Evolutionary conservation across 495 filamentous ascomycete genomes (phyloP).

Genomic region (Aspergillus bridgeri): DNA sequence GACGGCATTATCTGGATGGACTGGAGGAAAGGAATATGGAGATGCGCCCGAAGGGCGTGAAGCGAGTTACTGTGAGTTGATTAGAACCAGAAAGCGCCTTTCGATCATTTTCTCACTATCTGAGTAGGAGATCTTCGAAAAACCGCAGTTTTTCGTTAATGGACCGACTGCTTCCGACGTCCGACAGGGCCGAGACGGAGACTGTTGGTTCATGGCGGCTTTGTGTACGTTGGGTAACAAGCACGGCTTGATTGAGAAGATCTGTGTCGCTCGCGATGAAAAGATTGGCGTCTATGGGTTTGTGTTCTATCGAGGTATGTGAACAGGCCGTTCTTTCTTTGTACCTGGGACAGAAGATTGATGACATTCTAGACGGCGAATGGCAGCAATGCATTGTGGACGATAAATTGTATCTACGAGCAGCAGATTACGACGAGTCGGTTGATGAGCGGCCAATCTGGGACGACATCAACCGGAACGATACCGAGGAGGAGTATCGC

Average conservation of each 20-base stretch:
- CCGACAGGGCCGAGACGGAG: conserved; percentile 73
- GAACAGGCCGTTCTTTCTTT: background rate
- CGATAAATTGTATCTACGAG: conserved; percentile 76
- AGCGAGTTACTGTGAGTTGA: conserved; percentile 58
- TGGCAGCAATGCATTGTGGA: conserved; percentile 92
- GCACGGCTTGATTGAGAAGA: conserved; percentile 67
- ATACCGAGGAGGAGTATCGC: conserved; percentile 76
- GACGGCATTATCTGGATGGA: conserved; percentile 60
- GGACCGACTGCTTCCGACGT: conserved; percentile 81
- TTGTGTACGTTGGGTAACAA: conserved; percentile 82
- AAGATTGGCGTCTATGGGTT: conserved; percentile 89
- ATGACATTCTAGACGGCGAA: conserved; percentile 64
- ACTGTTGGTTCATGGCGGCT: conserved; percentile 91
- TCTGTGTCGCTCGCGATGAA: conserved; percentile 81
- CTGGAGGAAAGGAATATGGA: conserved; percentile 45
- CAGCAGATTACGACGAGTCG: conserved; percentile 76
- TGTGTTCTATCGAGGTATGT: conserved; percentile 76
- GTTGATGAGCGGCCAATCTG: conserved; percentile 64
- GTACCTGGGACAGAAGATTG: background rate
- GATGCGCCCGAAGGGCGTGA: conserved; percentile 56
- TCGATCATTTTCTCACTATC: background rate
- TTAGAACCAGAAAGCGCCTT: background rate
- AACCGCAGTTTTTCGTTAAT: conserved; percentile 80
- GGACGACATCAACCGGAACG: conserved; percentile 65
- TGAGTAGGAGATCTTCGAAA: conserved; percentile 79